Conservation (phyloP, 768 basidiomycete species). For the Mycena albidolilacea region DNA sequence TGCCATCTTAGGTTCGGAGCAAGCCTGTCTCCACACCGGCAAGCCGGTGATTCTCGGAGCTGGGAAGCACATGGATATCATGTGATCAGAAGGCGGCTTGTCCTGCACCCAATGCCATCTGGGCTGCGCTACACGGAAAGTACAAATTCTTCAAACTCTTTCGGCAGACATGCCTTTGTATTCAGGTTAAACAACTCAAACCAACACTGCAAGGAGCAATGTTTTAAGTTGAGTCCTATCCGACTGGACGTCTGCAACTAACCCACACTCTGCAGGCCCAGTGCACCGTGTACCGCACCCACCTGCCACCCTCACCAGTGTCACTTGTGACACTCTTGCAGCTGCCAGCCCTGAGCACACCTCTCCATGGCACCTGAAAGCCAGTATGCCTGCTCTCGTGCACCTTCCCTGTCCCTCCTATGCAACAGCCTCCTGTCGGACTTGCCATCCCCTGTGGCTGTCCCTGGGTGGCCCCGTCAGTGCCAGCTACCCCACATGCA, state of each 20-base stretch:
- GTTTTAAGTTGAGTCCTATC: not conserved
- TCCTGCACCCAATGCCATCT: not conserved
- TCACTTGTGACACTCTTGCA: too few relatives aligned
- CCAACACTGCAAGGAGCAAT: not conserved
- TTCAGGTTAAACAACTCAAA: too few relatives aligned
- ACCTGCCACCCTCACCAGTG: constrained; percentile 64
- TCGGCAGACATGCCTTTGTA: too few relatives aligned
- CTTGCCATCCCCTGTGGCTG: constrained; percentile 48
- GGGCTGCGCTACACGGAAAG: too few relatives aligned
- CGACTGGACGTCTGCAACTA: not conserved
- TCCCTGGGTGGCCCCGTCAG: not conserved
- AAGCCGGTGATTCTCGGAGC: too few relatives aligned
- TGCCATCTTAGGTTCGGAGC: too few relatives aligned
- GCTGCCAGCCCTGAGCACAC: constrained; percentile 68
- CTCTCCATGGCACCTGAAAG: too few relatives aligned
- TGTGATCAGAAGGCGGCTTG: too few relatives aligned
- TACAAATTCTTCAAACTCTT: too few relatives aligned
- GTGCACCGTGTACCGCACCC: constrained; percentile 65
- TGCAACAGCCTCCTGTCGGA: constrained; percentile 47
- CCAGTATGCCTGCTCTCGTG: too few relatives aligned
- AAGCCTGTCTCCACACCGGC: too few relatives aligned
- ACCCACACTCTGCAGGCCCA: not conserved
- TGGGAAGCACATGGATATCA: too few relatives aligned
- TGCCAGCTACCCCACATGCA: constrained; percentile 56
- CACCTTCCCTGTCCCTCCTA: constrained; percentile 60